Percentiles rank a stretch among this genome's conserved stretches.
Conservation (phyloP, 2,329 filamentous ascomycete species). For the Fusarium sp. region DNA sequence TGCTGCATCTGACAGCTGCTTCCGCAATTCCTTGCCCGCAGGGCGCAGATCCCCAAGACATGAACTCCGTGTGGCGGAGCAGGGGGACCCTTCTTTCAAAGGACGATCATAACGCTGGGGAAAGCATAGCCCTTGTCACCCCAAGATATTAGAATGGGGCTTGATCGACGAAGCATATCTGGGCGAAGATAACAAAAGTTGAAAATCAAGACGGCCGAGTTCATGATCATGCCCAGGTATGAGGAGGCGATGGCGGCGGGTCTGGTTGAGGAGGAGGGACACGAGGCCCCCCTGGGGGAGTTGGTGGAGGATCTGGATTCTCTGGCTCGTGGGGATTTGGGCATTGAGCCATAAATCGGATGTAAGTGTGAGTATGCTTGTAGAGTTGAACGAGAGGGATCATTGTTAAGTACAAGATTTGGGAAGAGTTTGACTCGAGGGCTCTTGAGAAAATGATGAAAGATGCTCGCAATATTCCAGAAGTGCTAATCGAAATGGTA, state of each 20-base stretch:
- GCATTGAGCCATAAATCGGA: conserved; percentile 12
- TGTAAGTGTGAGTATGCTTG: neutral
- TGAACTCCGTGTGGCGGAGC: conserved; percentile 11
- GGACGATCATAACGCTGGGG: conserved; percentile 12
- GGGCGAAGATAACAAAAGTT: neutral
- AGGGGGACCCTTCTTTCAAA: conserved; percentile 16
- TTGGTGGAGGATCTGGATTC: conserved; percentile 47
- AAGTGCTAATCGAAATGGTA: neutral
- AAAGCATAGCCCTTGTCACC: conserved; percentile 14
- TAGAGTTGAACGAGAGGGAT: conserved; percentile 3
- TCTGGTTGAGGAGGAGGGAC: conserved; percentile 48
- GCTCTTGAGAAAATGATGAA: conserved; percentile 5
- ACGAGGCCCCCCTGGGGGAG: conserved; percentile 48
- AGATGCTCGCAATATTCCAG: neutral
- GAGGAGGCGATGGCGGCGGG: conserved; percentile 49
- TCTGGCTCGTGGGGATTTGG: conserved; percentile 16
- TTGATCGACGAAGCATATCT: conserved; percentile 12
- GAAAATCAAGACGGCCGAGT: neutral
- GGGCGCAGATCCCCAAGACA: conserved; percentile 14
- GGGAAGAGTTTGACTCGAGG: neutral
- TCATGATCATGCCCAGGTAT: conserved; percentile 24
- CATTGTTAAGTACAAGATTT: conserved; percentile 11
- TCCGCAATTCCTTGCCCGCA: neutral
- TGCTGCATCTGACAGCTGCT: neutral
- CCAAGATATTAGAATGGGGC: conserved; percentile 17